Conservation (phyloP, 257 asterid genomes). For the Nicotiana knightiana region DNA sequence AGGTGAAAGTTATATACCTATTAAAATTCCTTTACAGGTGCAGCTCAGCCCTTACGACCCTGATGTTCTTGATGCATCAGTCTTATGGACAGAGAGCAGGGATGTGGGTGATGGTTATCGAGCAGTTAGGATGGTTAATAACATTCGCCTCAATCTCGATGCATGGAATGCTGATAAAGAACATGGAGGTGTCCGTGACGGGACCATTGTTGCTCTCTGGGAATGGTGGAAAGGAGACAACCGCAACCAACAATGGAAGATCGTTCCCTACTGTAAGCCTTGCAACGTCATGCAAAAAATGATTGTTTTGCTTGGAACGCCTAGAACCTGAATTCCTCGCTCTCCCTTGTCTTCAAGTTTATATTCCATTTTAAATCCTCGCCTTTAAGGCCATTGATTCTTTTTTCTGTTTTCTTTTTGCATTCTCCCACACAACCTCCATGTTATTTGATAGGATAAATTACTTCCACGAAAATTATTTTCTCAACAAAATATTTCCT, state of each 20-base stretch:
- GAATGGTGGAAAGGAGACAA: slow-evolving; percentile 87
- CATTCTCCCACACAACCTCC: background rate
- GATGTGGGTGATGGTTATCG: slow-evolving; percentile 69
- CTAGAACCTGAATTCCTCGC: background rate
- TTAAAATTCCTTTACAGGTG: slow-evolving; percentile 20
- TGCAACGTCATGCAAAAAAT: background rate
- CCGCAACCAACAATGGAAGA: slow-evolving; percentile 90
- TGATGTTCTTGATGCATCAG: slow-evolving; percentile 62
- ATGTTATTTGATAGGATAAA: background rate
- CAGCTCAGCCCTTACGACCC: slow-evolving; percentile 50
- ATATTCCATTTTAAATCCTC: background rate
- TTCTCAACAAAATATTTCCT: background rate
- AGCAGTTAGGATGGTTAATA: slow-evolving; percentile 75
- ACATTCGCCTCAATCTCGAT: slow-evolving; percentile 70
- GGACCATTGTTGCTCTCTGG: slow-evolving; percentile 80
- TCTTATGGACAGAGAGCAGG: slow-evolving; percentile 88
- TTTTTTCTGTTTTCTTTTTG: background rate
- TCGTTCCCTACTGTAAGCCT: slow-evolving; percentile 69
- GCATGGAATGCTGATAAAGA: slow-evolving; percentile 76
- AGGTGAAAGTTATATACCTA: background rate
- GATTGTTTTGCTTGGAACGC: background rate
- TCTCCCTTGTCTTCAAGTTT: background rate
- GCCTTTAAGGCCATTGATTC: background rate
- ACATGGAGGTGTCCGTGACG: slow-evolving; percentile 85
- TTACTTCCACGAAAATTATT: background rate